Percentiles rank a stretch among this genome's conserved stretches.
Evolutionary conservation across 257 asterid species (phyloP).

Genomic region (Jacaranda copaia): DNA sequence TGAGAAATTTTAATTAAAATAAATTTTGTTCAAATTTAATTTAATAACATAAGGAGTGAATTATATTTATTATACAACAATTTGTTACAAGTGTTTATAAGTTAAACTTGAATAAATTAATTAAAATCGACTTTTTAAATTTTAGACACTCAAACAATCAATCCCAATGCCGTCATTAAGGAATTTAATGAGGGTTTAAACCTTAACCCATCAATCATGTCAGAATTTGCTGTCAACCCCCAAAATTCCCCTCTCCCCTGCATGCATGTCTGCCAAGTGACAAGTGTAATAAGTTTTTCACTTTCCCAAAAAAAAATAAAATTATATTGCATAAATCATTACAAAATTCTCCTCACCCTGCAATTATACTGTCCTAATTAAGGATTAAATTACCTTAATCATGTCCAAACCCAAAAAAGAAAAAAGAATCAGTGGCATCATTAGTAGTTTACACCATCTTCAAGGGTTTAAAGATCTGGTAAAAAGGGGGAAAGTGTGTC

Average conservation of each 20-base stretch:
- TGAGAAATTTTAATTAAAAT: too few species aligned
- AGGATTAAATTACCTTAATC: background rate
- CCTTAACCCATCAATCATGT: background rate
- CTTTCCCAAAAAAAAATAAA: background rate
- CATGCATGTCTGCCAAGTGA: background rate
- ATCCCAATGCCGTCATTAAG: background rate
- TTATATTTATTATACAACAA: too few species aligned
- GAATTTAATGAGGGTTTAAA: background rate
- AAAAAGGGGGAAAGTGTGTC: conserved; percentile 57
- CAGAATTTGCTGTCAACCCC: conserved; percentile 6
- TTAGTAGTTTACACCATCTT: conserved; percentile 26
- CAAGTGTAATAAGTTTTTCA: background rate
- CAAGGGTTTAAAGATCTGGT: conserved; percentile 30
- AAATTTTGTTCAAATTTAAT: too few species aligned
- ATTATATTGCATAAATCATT: background rate
- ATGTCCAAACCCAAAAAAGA: background rate
- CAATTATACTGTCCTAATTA: background rate
- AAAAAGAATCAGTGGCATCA: conserved; percentile 25
- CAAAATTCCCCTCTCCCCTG: background rate
- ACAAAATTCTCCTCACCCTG: background rate
- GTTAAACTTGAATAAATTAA: too few species aligned
- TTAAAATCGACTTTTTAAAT: too few species aligned
- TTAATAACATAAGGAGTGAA: too few species aligned
- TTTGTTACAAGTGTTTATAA: too few species aligned
- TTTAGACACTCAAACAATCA: background rate